Conservation (phyloP, 208 protist genomes). For the Entamoeba dispar region DNA sequence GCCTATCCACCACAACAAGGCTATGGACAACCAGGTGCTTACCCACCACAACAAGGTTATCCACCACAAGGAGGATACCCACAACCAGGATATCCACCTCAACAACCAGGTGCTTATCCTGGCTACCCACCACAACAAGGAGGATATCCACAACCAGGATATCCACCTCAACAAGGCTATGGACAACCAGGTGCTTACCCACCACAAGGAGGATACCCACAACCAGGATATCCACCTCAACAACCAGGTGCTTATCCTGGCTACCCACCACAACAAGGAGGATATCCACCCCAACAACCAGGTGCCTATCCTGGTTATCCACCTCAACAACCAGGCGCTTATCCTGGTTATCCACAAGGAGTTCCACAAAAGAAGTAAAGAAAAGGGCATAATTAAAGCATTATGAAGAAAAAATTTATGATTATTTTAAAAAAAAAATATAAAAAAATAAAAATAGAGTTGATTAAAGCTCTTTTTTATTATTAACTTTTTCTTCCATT, state of each 20-base stretch:
- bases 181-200: neutral
- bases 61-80: neutral
- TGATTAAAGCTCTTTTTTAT: neutral
- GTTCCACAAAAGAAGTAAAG: no score
- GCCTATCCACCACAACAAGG: neutral
- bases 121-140: neutral
- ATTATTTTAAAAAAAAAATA: neutral
- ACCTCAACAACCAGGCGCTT: neutral
- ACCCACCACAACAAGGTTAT: neutral
- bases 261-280: neutral
- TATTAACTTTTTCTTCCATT: neutral
- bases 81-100: neutral
- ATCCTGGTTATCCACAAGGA: neutral
- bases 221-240: neutral
- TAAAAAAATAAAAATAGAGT: neutral
- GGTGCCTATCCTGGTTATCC: neutral
- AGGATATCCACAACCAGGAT: neutral
- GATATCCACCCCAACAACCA: neutral
- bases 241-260: neutral
- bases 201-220: neutral
- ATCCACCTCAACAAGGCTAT: neutral
- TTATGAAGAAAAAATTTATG: no score
- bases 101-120: neutral
- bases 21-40: neutral
- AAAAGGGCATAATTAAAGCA: no score